phyloP scores from a whole-genome alignment of 2,329 filamentous ascomycete genomes.

The Stylonectria norvegica region DNA sequence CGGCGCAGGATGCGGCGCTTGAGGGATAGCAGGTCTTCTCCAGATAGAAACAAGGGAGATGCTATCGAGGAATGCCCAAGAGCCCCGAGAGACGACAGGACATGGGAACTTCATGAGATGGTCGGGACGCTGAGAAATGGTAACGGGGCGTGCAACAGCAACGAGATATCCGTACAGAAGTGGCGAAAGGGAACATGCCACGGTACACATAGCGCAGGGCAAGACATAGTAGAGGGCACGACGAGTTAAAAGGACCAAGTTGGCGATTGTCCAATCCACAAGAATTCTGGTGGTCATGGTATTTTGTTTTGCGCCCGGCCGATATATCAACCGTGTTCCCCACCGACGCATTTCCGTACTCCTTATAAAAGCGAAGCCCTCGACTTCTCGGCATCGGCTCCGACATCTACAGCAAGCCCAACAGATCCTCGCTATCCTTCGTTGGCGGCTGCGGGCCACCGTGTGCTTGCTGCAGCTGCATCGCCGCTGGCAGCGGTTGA shows the following conservation, averaged over 20 bases:
- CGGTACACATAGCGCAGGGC: conserved; percentile 16
- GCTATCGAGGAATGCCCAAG: conserved; percentile 4
- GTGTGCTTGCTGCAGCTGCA: conserved; percentile 48
- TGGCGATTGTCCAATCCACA: conserved; percentile 19
- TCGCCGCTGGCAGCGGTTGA: conserved; percentile 62
- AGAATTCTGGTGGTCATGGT: conserved; percentile 15
- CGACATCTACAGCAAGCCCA: conserved; percentile 39
- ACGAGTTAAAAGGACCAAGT: too few species aligned
- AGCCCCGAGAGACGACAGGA: neutral
- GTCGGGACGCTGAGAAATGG: neutral
- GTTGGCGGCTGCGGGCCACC: conserved; percentile 42
- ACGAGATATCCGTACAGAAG: conserved; percentile 12
- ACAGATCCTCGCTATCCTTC: conserved; percentile 60
- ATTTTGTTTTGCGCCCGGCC: conserved; percentile 21
- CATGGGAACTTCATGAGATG: neutral
- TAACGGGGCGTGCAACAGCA: neutral
- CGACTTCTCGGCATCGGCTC: conserved; percentile 6
- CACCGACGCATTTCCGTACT: conserved; percentile 16
- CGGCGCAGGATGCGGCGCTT: conserved; percentile 39
- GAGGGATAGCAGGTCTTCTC: too few species aligned
- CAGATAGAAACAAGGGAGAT: neutral
- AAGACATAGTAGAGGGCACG: too few species aligned
- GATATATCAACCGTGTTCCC: conserved; percentile 15
- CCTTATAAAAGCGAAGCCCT: conserved; percentile 13
- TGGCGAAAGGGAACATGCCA: conserved; percentile 8